Evolutionary conservation across 306 rosid genomes (phyloP), one percentile per base, ranked within the genome.

Genomic region (Begonia masoniana): DNA sequence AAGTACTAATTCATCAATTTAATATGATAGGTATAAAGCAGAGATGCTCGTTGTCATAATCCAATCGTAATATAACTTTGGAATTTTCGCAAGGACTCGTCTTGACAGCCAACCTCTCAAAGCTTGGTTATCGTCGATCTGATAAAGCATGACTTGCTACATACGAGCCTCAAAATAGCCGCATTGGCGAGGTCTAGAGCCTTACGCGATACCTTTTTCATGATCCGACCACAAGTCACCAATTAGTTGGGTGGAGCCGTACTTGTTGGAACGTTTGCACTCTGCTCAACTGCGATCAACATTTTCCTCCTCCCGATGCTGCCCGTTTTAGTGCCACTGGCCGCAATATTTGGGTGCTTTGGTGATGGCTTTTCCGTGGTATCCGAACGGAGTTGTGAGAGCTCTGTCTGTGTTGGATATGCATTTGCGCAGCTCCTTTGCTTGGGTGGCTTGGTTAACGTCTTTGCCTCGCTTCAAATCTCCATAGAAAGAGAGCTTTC

Each of bases 291-390:
- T 4, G 78, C 77, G 11, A 52, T 61, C 52, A 88, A 78, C 39
- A 69, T 76, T 6, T 79, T 82, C 59, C 64, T 82, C 51, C 81
- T 88, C 15, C 97, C 93, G 50, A 47, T 51, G 73, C 58, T 88
- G 7, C 73, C 95, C 0, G 76, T 84, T 62, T 52, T 88, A 68
- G 56, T 65, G 14, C 88, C 81, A 0, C 82, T 82, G 84, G 13
- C 79, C 7, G 86, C 73, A 9, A 70, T 84, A 12, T 43, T 60
- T 1, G 97, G 10, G 67, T 43, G n/a, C 78, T 14, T 16, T 82
- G 21, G 84, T 79, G 19, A 88, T 88, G 97, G 95, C 83, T 3
- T 82, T 41, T 61, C 95, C 97, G 5, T 88, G 85, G 84, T 88
- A 79, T 47, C 21, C 79, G 2, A 61, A 82, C 50, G 97, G 97